A percentile compares a stretch with the other conserved stretches of the same genome.
Conservation (phyloP, 495 filamentous ascomycete genomes). For the Delitschia confertaspora region DNA sequence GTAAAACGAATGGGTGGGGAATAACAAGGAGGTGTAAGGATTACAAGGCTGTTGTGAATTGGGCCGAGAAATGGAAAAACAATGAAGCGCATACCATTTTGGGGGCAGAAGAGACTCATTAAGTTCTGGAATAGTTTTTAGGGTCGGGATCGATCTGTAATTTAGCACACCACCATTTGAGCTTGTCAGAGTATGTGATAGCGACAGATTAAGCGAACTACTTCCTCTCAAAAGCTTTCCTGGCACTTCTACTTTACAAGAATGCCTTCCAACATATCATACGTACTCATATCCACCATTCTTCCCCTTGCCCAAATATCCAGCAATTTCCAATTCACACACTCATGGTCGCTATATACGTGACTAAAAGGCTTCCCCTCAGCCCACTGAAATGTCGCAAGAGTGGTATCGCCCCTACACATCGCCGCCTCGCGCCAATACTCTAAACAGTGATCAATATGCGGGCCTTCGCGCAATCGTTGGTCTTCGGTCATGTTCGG, state of each 20-base stretch:
- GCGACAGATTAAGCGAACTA: no score
- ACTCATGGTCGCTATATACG: constrained; percentile 5
- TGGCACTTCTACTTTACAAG: no score
- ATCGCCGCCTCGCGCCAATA: constrained; percentile 13
- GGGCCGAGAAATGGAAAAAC: no score
- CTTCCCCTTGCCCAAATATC: background rate
- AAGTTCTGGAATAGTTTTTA: no score
- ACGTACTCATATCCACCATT: constrained; percentile 15
- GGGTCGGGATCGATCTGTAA: no score
- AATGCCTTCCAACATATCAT: no score
- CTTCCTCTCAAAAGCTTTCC: no score
- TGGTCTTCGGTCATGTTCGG: constrained; percentile 5
- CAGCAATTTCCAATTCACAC: constrained; percentile 7
- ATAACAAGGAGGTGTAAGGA: background rate
- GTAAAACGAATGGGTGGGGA: background rate
- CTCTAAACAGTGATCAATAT: constrained; percentile 17
- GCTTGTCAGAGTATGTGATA: no score
- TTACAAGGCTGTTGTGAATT: background rate
- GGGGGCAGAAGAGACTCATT: no score
- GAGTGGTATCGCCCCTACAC: constrained; percentile 15
- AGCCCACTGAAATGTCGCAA: constrained; percentile 3
- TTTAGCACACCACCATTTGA: no score
- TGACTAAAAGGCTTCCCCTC: constrained; percentile 2
- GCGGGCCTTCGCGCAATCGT: background rate
- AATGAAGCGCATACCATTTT: no score